A percentile compares a stretch with the other conserved stretches of the same genome.
These are phyloP conservation scores for Phlebiopsis flavidoalba DNA, from an alignment of 768 basidiomycete genomes.

Conservation along the genomic window DNA sequence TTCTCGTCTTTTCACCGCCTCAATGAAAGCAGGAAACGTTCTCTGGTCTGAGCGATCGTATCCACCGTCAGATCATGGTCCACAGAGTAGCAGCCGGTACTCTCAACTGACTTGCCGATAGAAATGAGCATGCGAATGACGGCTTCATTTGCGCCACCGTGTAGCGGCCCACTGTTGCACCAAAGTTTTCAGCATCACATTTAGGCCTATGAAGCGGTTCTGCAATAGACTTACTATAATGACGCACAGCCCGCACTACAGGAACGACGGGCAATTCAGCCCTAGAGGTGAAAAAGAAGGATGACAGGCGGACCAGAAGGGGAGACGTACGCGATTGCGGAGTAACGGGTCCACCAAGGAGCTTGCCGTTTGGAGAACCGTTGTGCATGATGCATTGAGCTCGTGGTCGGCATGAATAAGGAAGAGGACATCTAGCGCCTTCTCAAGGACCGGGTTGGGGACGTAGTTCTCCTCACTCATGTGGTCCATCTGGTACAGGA, in stretches of 20 bases:
- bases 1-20: constrained; percentile 83
- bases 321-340: constrained; percentile 66
- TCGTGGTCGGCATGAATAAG: constrained; percentile 90
- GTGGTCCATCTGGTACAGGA: constrained; percentile 90
- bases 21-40: constrained; percentile 84
- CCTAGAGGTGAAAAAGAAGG: background rate
- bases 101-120: constrained; percentile 62
- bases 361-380: constrained; percentile 82
- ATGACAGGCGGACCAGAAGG: background rate
- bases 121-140: constrained; percentile 92
- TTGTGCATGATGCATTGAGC: constrained; percentile 80
- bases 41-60: constrained; percentile 46
- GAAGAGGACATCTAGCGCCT: constrained; percentile 85
- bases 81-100: background rate
- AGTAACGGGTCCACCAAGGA: constrained; percentile 90
- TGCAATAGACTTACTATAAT: constrained; percentile 63
- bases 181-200: background rate
- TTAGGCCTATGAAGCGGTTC: background rate
- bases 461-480: constrained; percentile 65
- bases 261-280: background rate
- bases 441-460: constrained; percentile 82
- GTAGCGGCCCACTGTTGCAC: constrained; percentile 56
- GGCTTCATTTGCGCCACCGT: constrained; percentile 89
- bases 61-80: background rate
- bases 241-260: constrained; percentile 80